Conservation (phyloP, 805 yeast species). For the Starmerella bombi region DNA sequence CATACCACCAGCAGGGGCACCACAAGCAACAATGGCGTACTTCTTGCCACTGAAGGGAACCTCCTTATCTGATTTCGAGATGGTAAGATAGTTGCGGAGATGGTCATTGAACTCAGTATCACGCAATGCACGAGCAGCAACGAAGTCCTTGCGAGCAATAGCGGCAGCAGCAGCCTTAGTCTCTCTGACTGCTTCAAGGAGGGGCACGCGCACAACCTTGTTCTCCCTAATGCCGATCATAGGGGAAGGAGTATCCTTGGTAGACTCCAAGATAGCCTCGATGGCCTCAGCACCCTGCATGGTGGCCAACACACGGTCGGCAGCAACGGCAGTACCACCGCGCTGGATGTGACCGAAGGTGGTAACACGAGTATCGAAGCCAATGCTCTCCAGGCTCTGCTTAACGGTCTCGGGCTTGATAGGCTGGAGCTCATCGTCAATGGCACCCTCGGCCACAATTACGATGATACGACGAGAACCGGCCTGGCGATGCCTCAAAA, state of each 20-base stretch:
- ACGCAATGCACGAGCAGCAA: conserved; percentile 72
- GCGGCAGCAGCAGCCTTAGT: conserved; percentile 88
- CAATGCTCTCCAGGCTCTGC: conserved; percentile 67
- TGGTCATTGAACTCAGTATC: conserved; percentile 81
- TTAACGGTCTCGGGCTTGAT: conserved; percentile 71
- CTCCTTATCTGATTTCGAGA: conserved; percentile 53
- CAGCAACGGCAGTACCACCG: conserved; percentile 97
- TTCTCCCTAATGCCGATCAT: conserved; percentile 84
- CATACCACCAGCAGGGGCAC: conserved; percentile 97
- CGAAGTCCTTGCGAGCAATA: conserved; percentile 64
- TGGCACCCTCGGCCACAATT: conserved; percentile 96
- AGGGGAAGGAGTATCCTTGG: conserved; percentile 88
- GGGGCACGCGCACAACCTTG: conserved; percentile 68
- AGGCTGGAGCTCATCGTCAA: conserved; percentile 65
- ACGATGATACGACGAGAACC: conserved; percentile 94
- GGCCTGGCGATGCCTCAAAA: conserved; percentile 61
- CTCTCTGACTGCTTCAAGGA: conserved; percentile 77
- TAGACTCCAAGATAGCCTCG: conserved; percentile 73
- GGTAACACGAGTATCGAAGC: conserved; percentile 88
- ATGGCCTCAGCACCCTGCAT: conserved; percentile 97
- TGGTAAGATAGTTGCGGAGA: conserved; percentile 54
- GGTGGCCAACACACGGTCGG: conserved; percentile 81
- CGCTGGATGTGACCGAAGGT: conserved; percentile 96
- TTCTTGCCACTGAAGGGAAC: conserved; percentile 31
- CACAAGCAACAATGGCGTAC: conserved; percentile 79